Percentiles rank a stretch among this genome's conserved stretches.
Conservation (phyloP, 352 stramenopile species). For the Pythium monospermum region DNA sequence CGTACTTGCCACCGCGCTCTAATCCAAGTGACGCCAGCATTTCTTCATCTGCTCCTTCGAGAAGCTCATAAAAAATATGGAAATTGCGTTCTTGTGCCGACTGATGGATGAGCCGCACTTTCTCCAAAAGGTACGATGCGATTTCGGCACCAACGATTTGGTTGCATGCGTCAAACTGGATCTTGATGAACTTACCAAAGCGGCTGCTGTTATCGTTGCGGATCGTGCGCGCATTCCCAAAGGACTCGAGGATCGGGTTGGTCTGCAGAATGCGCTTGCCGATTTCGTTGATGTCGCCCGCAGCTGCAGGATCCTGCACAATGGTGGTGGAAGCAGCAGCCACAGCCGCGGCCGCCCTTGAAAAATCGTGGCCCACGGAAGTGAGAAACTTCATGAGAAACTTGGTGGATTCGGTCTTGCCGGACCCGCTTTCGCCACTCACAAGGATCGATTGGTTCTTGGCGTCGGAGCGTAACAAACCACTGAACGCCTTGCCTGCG, state of each 20-base stretch:
- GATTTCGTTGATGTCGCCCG: conserved; percentile 59
- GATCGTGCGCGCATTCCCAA: conserved; percentile 96
- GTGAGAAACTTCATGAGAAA: conserved; percentile 96
- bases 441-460: conserved; percentile 93
- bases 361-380: conserved; percentile 61
- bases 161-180: conserved; percentile 82
- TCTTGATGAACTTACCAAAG: conserved; percentile 96
- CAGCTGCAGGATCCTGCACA: conserved; percentile 15
- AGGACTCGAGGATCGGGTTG: conserved; percentile 96
- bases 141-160: conserved; percentile 91
- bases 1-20: conserved; percentile 69
- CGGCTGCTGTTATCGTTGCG: conserved; percentile 95
- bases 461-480: conserved; percentile 46
- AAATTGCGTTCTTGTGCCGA: conserved; percentile 91
- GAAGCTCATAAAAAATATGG: conserved; percentile 95
- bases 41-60: conserved; percentile 69
- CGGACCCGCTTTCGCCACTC: conserved; percentile 89
- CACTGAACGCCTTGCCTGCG: conserved; percentile 78
- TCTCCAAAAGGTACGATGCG: conserved; percentile 96
- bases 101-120: conserved; percentile 93
- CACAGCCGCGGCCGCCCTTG: not conserved
- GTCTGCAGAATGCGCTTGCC: conserved; percentile 90
- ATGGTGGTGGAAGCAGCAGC: conserved; percentile 8
- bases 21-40: conserved; percentile 60
- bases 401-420: conserved; percentile 96